Evolutionary conservation across 2,329 filamentous ascomycete genomes (phyloP).

Genomic region (Talaromyces piceae): DNA sequence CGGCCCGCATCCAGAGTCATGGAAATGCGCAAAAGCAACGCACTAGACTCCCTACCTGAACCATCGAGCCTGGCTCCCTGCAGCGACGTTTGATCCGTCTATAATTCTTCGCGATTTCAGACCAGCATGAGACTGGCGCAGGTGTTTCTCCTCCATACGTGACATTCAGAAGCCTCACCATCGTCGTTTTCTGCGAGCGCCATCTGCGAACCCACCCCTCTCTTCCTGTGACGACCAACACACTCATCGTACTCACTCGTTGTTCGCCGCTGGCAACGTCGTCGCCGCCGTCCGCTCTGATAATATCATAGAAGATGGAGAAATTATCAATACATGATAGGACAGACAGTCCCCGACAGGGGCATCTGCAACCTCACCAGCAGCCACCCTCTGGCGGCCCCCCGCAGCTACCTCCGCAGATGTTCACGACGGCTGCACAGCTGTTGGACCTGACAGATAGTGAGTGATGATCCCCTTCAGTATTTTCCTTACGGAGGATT

Average conservation of each 20-base stretch:
- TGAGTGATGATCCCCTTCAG: slow-evolving; percentile 45
- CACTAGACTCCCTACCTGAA: neutral
- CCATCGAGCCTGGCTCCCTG: neutral
- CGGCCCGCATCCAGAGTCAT: no score
- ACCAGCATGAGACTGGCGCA: neutral
- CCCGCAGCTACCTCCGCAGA: slow-evolving; percentile 62
- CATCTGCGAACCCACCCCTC: neutral
- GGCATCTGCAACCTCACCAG: slow-evolving; percentile 15
- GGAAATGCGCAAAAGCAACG: no score
- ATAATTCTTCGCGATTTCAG: neutral
- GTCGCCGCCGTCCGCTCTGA: neutral
- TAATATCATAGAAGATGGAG: slow-evolving; percentile 5
- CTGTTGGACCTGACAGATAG: slow-evolving; percentile 94
- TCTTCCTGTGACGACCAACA: neutral
- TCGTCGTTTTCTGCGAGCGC: slow-evolving; percentile 1
- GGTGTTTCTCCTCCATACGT: slow-evolving; percentile 3
- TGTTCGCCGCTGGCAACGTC: no score
- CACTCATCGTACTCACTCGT: neutral
- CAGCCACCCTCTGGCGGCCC: slow-evolving; percentile 23
- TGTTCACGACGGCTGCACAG: slow-evolving; percentile 97
- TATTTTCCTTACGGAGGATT: neutral
- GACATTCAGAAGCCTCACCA: neutral
- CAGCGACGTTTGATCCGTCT: neutral
- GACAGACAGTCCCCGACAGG: slow-evolving; percentile 7
- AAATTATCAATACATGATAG: slow-evolving; percentile 10